Evolutionary conservation across 2,329 filamentous ascomycete species (phyloP).

Genomic region (Fusarium sp.): DNA sequence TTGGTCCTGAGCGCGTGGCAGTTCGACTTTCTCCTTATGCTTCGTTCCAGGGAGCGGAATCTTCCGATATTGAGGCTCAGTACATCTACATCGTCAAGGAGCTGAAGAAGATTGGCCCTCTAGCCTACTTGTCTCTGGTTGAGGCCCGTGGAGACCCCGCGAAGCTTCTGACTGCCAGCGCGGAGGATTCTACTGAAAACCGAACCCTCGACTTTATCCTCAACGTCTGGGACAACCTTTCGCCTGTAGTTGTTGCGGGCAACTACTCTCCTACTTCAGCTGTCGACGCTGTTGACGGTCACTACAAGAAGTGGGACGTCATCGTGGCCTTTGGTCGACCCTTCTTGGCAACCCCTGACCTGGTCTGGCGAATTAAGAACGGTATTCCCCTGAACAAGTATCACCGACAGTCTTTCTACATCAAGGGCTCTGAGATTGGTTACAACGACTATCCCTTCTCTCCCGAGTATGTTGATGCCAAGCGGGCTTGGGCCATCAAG

Average conservation of each 20-base stretch:
- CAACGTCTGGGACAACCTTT: constrained; percentile 45
- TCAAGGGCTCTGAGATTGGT: constrained; percentile 25
- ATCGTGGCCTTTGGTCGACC: constrained; percentile 45
- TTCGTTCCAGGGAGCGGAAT: constrained; percentile 40
- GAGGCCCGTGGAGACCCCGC: constrained; percentile 41
- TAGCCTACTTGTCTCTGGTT: constrained; percentile 46
- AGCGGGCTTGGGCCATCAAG: constrained; percentile 14
- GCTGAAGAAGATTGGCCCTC: constrained; percentile 44
- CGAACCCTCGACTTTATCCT: constrained; percentile 47
- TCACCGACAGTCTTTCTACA: constrained; percentile 43
- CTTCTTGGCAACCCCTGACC: constrained; percentile 46
- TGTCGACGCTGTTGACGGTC: constrained; percentile 31
- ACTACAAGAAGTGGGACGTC: constrained; percentile 46
- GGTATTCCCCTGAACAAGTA: constrained; percentile 40
- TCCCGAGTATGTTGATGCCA: constrained; percentile 12
- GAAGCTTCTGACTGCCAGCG: constrained; percentile 27
- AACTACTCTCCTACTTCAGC: constrained; percentile 39
- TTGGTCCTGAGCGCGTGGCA: constrained; percentile 53
- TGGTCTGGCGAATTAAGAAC: constrained; percentile 44
- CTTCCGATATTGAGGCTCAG: constrained; percentile 31
- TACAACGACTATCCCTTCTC: constrained; percentile 40
- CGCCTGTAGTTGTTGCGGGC: constrained; percentile 45
- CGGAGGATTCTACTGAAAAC: constrained; percentile 47
- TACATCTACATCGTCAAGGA: constrained; percentile 43
- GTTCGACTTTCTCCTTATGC: constrained; percentile 53